Conservation (phyloP, 2,329 filamentous ascomycete species). For the Calonectria hongkongensis region DNA sequence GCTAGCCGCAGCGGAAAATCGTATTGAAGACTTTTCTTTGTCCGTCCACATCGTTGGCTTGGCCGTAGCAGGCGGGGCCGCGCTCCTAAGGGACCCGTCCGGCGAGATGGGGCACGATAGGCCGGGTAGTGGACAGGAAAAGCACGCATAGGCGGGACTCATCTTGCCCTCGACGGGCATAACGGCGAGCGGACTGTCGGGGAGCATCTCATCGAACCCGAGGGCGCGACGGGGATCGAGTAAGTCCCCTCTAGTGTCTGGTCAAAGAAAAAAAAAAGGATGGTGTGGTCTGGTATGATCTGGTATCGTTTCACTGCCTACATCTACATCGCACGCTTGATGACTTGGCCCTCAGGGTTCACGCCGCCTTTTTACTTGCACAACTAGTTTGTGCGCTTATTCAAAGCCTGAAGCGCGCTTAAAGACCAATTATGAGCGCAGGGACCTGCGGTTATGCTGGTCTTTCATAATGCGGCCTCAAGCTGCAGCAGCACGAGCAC, state of each 20-base stretch:
- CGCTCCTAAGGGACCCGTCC: conserved; percentile 37
- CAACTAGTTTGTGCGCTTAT: conserved; percentile 27
- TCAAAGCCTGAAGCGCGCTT: not conserved
- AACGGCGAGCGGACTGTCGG: conserved; percentile 20
- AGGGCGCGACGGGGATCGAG: conserved; percentile 2
- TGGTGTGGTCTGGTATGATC: too few species aligned
- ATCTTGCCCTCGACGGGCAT: not conserved
- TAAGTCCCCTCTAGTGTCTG: not conserved
- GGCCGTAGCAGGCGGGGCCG: conserved; percentile 17
- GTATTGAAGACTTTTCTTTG: conserved; percentile 47
- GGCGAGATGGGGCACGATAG: conserved; percentile 21
- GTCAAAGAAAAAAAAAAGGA: not conserved
- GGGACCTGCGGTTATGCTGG: conserved; percentile 30
- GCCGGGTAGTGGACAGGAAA: conserved; percentile 3
- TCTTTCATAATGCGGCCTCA: conserved; percentile 8
- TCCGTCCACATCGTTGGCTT: conserved; percentile 17
- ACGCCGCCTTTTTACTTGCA: conserved; percentile 7
- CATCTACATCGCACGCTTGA: not conserved
- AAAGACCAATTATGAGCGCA: conserved; percentile 9
- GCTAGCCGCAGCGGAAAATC: conserved; percentile 40
- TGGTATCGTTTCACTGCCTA: not conserved
- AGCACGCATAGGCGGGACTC: not conserved
- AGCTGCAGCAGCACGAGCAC: conserved; percentile 18
- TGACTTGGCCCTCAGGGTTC: conserved; percentile 17
- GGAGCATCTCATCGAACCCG: conserved; percentile 4